These are phyloP conservation scores for Mixia osmundae DNA, from an alignment of 1,284 basidiomycete genomes.

Conservation along the genomic window DNA sequence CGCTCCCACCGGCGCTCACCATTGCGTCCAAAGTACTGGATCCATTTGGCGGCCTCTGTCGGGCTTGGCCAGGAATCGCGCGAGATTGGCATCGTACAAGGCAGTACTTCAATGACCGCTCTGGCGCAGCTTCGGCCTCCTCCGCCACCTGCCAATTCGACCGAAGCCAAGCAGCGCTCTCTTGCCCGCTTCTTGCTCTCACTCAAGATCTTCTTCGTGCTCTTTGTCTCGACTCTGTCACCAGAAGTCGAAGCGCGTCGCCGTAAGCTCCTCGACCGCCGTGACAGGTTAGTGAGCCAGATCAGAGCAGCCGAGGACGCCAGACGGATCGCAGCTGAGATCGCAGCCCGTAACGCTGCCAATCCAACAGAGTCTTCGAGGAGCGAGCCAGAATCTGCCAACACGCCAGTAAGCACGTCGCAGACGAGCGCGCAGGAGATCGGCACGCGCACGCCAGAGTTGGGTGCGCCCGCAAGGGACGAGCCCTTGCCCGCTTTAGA, in stretches of 20 bases:
- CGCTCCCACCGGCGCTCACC: too few species aligned
- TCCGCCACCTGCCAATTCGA: constrained; percentile 3
- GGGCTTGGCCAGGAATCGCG: constrained; percentile 17
- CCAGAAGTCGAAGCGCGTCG: constrained; percentile 19
- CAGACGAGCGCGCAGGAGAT: too few species aligned
- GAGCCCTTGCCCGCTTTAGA: too few species aligned
- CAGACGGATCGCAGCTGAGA: too few species aligned
- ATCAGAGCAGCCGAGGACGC: too few species aligned
- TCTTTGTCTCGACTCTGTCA: constrained; percentile 18
- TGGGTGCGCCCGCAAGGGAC: too few species aligned
- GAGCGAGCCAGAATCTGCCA: too few species aligned
- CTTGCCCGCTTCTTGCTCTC: constrained; percentile 7
- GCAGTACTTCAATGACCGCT: constrained; percentile 8
- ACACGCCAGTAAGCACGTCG: too few species aligned
- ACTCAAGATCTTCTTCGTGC: constrained; percentile 9
- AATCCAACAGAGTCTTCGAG: too few species aligned
- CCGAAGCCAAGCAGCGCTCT: constrained; percentile 8
- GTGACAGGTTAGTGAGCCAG: constrained; percentile 14
- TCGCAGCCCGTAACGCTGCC: too few species aligned
- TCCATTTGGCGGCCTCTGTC: constrained; percentile 16
- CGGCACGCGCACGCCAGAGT: too few species aligned
- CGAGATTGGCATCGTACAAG: constrained; percentile 15
- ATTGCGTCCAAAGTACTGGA: too few species aligned
- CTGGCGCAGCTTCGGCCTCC: background rate
- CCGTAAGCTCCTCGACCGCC: constrained; percentile 17